Evolutionary conservation across 2,329 filamentous ascomycete species (phyloP), one percentile per base, ranked within the genome.

Genomic region (Aureobasidium uvarum): DNA sequence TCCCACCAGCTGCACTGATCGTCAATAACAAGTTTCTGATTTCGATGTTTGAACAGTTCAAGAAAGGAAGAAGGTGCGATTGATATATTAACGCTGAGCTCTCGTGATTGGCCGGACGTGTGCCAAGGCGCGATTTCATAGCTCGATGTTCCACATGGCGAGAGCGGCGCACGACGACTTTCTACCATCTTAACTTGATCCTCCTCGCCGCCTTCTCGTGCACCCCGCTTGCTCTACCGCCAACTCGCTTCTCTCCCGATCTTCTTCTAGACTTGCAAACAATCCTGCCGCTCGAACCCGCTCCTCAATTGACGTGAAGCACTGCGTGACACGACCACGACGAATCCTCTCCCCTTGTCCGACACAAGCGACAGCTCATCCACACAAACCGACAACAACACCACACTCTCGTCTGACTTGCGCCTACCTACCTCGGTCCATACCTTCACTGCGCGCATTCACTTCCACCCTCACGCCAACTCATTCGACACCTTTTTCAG

Each of bases 351-450:
- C 45, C 41, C 23, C 45, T 51, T 54, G 60, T 54, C 38, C 36
- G 31, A 25, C 23, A 45, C 60, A 52, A 63, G 60, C 48, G 48
- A 63, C 60, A 63, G 60, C 60, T 54, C 38, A 63, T 28, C 38
- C 45, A 50, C 33, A 4, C 56, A 36, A 48, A 60, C 5, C 41
- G 38, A 46, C 45, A 6, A 46, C 45, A 62, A 41, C 41, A 18
- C 25, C 45, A 33, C 18, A 14, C 25, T 10, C 16, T 33, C 16
- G 16, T 62, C 43, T 11, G 16, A 31, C 5, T 51, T 54, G 48
- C 28, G 43, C 28, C 41, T 60, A n/a, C 56, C 11, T 3, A 18
- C 38, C n/a, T 36, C 43, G 13, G 56, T 25, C n/a, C 25, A 20
- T 20, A 18, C n/a, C n/a, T 41, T 51, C 45, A 62, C 58, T 62